Conservation (phyloP, 1,284 basidiomycete species). For the Leccinum griseonigrum region DNA sequence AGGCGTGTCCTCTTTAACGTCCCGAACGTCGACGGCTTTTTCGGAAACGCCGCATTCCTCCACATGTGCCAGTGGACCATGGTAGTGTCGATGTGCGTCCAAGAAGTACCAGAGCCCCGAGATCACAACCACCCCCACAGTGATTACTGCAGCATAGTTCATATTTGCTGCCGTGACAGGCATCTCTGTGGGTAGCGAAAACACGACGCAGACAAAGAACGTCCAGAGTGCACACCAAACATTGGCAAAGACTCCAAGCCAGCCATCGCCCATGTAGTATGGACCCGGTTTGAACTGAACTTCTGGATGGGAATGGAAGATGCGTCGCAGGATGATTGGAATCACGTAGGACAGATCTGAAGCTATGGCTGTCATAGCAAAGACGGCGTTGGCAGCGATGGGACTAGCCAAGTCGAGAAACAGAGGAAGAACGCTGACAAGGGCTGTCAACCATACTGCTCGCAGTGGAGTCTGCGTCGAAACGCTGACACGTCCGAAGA, state of each 20-base stretch:
- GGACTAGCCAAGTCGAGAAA: constrained; percentile 77
- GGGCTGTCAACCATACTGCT: constrained; percentile 77
- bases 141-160: constrained; percentile 67
- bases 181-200: constrained; percentile 68
- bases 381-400: constrained; percentile 81
- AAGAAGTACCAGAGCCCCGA: constrained; percentile 25
- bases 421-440: constrained; percentile 68
- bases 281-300: constrained; percentile 87
- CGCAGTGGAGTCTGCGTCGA: constrained; percentile 77
- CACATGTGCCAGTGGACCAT: constrained; percentile 22
- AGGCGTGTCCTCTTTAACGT: constrained; percentile 1
- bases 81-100: constrained; percentile 28
- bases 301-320: constrained; percentile 79
- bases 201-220: constrained; percentile 65
- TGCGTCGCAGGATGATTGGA: constrained; percentile 68
- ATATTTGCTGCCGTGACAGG: constrained; percentile 72
- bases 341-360: constrained; percentile 73
- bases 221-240: constrained; percentile 69
- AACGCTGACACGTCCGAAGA: constrained; percentile 70
- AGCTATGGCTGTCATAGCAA: constrained; percentile 76
- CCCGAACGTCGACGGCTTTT: not conserved
- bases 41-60: not conserved
- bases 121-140: constrained; percentile 28
- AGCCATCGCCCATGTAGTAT: constrained; percentile 79
- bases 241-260: constrained; percentile 65